These are phyloP conservation scores for Graphiopsis chlorocephala DNA, from an alignment of 2,329 filamentous ascomycete genomes.

Conservation along the genomic window DNA sequence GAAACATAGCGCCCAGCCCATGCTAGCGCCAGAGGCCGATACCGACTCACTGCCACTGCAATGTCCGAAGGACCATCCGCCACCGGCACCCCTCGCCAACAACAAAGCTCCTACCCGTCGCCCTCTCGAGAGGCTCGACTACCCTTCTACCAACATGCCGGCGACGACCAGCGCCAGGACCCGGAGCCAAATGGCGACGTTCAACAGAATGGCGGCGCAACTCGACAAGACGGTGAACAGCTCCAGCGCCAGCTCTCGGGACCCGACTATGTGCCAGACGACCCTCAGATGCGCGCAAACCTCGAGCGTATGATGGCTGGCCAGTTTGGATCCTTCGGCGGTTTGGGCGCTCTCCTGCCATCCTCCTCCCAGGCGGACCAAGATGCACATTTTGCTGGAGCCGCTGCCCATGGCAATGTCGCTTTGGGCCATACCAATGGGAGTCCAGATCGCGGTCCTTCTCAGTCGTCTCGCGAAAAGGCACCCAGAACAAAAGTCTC, in stretches of 20 bases:
- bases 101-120: slow-evolving; percentile 14
- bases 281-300: slow-evolving; percentile 20
- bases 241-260: neutral
- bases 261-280: slow-evolving; percentile 15
- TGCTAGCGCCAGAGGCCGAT: neutral
- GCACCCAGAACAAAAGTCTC: slow-evolving; percentile 79
- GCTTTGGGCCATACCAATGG: slow-evolving; percentile 24
- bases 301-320: slow-evolving; percentile 16
- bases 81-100: slow-evolving; percentile 6
- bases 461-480: slow-evolving; percentile 22
- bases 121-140: slow-evolving; percentile 3
- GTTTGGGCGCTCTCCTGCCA: neutral
- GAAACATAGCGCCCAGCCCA: neutral
- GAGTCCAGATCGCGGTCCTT: slow-evolving; percentile 19
- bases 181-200: neutral
- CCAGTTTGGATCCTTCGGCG: slow-evolving; percentile 1
- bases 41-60: neutral
- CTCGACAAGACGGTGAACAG: slow-evolving; percentile 1
- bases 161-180: neutral
- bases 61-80: slow-evolving; percentile 11
- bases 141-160: slow-evolving; percentile 15
- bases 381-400: slow-evolving; percentile 14
- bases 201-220: slow-evolving; percentile 8
- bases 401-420: slow-evolving; percentile 21
- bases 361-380: slow-evolving; percentile 10